phyloP scores from a whole-genome alignment of 2,329 filamentous ascomycete genomes.

The Nemania sp. region DNA sequence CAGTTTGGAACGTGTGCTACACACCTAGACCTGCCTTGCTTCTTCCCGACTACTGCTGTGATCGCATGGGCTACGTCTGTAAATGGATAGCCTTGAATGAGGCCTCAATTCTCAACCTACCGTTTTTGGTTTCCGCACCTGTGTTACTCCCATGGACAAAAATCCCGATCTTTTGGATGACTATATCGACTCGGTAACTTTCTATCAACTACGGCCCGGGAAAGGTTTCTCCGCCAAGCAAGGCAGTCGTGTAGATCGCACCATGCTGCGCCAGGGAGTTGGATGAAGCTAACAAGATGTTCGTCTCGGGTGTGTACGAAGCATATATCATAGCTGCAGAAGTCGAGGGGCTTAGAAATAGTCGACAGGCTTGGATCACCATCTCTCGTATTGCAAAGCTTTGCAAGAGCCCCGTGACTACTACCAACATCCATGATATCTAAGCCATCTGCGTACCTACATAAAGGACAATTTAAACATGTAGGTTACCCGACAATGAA shows the following conservation, averaged over 20 bases:
- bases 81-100: constrained; percentile 27
- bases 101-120: constrained; percentile 32
- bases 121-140: constrained; percentile 20
- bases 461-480: too few species aligned
- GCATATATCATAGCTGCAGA: constrained; percentile 1
- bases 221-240: constrained; percentile 5
- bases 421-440: neutral
- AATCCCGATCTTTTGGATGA: constrained; percentile 26
- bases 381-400: neutral
- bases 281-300: neutral
- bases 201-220: constrained; percentile 12
- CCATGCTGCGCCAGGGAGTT: constrained; percentile 13
- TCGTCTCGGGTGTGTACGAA: constrained; percentile 1
- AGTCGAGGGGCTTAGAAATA: neutral
- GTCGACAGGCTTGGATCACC: neutral
- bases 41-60: constrained; percentile 9
- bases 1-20: constrained; percentile 1
- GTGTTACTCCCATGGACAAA: neutral
- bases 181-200: constrained; percentile 1
- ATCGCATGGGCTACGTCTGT: constrained; percentile 1
- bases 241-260: constrained; percentile 1
- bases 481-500: too few species aligned
- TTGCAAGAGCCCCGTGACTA: neutral
- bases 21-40: constrained; percentile 5
- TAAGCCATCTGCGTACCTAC: too few species aligned